Base-by-base conservation (phyloP, 2,329 filamentous ascomycete species). In the Botrytis fragariae region DNA sequence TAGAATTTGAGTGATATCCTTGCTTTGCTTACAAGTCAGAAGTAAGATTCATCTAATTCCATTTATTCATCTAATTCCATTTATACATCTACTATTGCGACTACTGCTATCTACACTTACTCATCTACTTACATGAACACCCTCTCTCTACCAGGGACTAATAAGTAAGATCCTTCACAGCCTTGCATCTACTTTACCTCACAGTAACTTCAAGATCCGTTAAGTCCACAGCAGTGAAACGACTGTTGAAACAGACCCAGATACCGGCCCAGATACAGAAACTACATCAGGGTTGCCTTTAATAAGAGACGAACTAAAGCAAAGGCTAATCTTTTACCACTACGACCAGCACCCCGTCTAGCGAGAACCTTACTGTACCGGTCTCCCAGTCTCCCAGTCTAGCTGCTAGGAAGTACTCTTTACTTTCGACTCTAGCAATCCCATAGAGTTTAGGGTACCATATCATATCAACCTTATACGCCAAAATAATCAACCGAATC, bases 351-450 rank as follows among this genome's bases (percentile, higher is more conserved):
- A 72, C 63, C 62, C 32, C 39, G 62, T 54, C 71, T 72, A 69
- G 72, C 72, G 72, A 73, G 60, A 64, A 71, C 48, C 67, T 69
- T 72, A 72, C 25, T 59, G 20, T 57, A n/a, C 44, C 51, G n/a
- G 51, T 54, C 51, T 35, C 48, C 48, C 51, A 48, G 42, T 44
- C 37, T 32, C 45, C 20, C 45, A 29, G 51, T 54, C 51, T 54
- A 54, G 51, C 51, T 54, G 7, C 51, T 7, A n/a, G 12, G 25
- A 3, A 54, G 14, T 29, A 4, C 35, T 51, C 35, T 18, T 32
- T 35, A 32, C 42, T 32, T 57, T 45, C 63, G 42, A 69, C 29
- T 69, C 67, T 20, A 60, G n/a, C 37, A 59, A 35, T 59, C 60
- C 37, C 45, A 29, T 37, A 68, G 42, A 48, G 42, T 48, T 32